Conservation (phyloP, 1,139 yeast species). For the Suhomyces bokatorum region DNA sequence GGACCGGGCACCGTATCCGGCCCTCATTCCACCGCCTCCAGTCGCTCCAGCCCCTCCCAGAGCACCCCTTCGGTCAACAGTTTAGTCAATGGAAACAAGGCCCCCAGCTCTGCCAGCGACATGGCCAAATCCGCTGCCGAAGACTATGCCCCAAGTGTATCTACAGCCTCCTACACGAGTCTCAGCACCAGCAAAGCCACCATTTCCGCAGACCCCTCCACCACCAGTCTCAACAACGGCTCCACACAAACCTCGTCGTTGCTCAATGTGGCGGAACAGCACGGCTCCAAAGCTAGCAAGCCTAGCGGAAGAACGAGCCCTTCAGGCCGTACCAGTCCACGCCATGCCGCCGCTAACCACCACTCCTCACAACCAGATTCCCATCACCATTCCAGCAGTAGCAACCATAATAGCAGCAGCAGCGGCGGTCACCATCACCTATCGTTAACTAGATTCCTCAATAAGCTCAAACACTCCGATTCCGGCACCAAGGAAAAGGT, state of each 20-base stretch:
- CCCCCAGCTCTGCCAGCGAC: background rate
- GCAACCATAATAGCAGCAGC: too few relatives aligned
- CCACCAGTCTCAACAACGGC: background rate
- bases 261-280: background rate
- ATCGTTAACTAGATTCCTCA: constrained; percentile 41
- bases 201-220: background rate
- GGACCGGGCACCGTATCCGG: too few relatives aligned
- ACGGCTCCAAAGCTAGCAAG: background rate
- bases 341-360: background rate
- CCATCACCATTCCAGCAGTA: background rate
- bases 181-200: background rate
- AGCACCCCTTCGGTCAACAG: too few relatives aligned
- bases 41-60: too few relatives aligned
- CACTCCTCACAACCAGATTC: background rate
- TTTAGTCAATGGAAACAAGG: too few relatives aligned
- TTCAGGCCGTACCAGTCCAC: background rate
- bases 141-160: background rate
- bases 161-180: background rate
- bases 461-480: constrained; percentile 33
- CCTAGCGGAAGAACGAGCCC: background rate
- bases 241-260: background rate
- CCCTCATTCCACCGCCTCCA: too few relatives aligned
- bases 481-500: constrained; percentile 5
- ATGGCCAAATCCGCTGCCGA: background rate
- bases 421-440: constrained; percentile 22